Evolutionary conservation across 116 monocot species (phyloP).

Genomic region (Dioscorea cayenensis): DNA sequence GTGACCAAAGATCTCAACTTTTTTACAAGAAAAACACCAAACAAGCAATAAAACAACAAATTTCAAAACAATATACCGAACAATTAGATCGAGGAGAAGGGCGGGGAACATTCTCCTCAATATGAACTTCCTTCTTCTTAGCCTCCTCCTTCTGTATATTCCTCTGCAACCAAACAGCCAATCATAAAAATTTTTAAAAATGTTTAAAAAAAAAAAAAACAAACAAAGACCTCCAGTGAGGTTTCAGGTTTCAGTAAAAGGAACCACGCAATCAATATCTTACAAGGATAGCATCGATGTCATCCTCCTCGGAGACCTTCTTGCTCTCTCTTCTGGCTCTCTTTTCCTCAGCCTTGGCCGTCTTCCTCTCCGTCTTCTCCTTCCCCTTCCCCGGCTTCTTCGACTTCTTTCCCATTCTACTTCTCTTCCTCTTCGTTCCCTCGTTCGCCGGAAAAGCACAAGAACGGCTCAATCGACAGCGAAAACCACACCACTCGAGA

Average conservation of each 20-base stretch:
- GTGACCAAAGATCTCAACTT: not conserved
- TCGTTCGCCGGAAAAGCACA: not conserved
- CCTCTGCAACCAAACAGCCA: conserved; percentile 26
- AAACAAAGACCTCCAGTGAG: not conserved
- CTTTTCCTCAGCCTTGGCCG: conserved; percentile 93
- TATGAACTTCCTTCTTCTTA: conserved; percentile 94
- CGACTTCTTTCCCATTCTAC: conserved; percentile 81
- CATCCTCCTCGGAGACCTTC: conserved; percentile 87
- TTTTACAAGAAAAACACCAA: too few species aligned
- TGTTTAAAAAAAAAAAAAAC: not conserved
- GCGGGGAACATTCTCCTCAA: conserved; percentile 84
- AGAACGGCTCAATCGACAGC: too few species aligned
- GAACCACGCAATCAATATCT: not conserved
- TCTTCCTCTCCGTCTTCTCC: conserved; percentile 98
- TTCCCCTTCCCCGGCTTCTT: conserved; percentile 91
- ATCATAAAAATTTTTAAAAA: too few species aligned
- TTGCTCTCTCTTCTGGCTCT: conserved; percentile 65
- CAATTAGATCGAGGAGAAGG: conserved; percentile 91
- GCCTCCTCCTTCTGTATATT: conserved; percentile 97
- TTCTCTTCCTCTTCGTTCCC: not conserved
- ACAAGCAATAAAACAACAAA: too few species aligned
- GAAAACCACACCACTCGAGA: too few species aligned
- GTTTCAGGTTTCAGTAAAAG: not conserved
- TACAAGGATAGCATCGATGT: conserved; percentile 98
- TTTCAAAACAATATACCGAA: conserved; percentile 30